phyloP scores from a whole-genome alignment of 345 rosid species.

The Moricandia arvensis region DNA sequence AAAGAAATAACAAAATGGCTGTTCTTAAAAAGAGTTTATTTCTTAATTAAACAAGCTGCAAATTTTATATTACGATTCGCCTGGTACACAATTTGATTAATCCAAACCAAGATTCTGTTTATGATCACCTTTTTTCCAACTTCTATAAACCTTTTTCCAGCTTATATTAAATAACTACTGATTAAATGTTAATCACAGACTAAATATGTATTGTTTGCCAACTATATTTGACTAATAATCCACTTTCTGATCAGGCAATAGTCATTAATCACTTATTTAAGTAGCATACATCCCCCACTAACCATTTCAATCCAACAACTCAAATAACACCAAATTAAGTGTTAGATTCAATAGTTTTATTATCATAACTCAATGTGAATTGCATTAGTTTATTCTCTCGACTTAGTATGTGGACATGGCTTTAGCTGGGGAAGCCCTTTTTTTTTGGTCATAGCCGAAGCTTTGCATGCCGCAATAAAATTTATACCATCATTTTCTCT shows the following conservation, averaged over 20 bases:
- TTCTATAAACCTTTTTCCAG: constrained; percentile 1
- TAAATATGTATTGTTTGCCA: constrained; percentile 39
- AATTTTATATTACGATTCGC: neutral
- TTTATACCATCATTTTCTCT: neutral
- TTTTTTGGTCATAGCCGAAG: neutral
- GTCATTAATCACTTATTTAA: constrained; percentile 10
- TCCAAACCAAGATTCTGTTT: constrained; percentile 29
- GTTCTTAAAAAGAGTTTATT: neutral
- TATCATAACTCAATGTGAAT: neutral
- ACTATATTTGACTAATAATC: constrained; percentile 63
- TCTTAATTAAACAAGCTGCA: neutral
- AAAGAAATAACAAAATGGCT: neutral
- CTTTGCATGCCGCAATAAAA: neutral
- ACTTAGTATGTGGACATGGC: neutral
- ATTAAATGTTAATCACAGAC: neutral
- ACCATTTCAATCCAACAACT: constrained; percentile 38
- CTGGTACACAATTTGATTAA: constrained; percentile 22
- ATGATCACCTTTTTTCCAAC: constrained; percentile 23
- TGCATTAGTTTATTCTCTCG: neutral
- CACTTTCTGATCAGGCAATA: constrained; percentile 33
- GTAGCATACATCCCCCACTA: constrained; percentile 42
- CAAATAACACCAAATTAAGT: constrained; percentile 29
- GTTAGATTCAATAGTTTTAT: constrained; percentile 18
- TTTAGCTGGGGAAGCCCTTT: neutral
- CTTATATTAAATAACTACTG: neutral